A percentile compares a stretch with the other conserved stretches of the same genome.
Conservation (phyloP, 2,329 filamentous ascomycete genomes). For the Botrytis fabae region DNA sequence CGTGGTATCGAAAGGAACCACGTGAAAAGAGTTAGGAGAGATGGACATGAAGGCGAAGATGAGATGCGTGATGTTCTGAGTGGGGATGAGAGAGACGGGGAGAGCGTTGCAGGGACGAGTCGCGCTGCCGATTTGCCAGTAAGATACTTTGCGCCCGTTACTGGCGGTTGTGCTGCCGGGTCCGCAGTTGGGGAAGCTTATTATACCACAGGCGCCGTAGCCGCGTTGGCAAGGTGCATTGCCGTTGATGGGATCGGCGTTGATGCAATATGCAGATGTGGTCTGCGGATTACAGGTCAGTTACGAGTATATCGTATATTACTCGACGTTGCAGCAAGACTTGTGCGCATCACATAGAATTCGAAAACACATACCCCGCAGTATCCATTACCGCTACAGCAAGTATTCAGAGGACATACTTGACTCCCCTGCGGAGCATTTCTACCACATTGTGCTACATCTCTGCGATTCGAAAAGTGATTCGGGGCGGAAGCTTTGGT, state of each 20-base stretch:
- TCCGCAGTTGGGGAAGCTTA: slow-evolving; percentile 12
- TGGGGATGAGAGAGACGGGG: slow-evolving; percentile 41
- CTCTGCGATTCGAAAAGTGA: slow-evolving; percentile 26
- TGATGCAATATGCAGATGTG: slow-evolving; percentile 20
- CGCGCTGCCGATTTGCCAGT: slow-evolving; percentile 14
- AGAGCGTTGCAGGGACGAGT: slow-evolving; percentile 40
- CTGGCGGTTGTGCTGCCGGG: slow-evolving; percentile 3
- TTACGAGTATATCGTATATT: neutral
- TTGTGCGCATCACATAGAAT: no score
- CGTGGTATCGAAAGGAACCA: slow-evolving; percentile 36
- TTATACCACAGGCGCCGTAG: slow-evolving; percentile 2
- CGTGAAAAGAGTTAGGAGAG: slow-evolving; percentile 41
- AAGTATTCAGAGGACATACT: slow-evolving; percentile 20
- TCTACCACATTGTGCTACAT: slow-evolving; percentile 20
- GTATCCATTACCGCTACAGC: slow-evolving; percentile 21
- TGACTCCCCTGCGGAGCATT: slow-evolving; percentile 12
- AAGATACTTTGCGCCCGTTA: slow-evolving; percentile 6
- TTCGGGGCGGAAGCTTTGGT: neutral
- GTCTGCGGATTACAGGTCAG: neutral
- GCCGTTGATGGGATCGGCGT: slow-evolving; percentile 16
- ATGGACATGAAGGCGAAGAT: slow-evolving; percentile 48
- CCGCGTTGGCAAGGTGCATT: slow-evolving; percentile 8
- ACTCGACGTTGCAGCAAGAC: neutral
- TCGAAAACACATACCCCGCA: slow-evolving; percentile 12
- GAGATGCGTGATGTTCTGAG: slow-evolving; percentile 39